These are phyloP conservation scores for Thelonectria discophora DNA, from an alignment of 2,329 filamentous ascomycete genomes.

Conservation along the genomic window DNA sequence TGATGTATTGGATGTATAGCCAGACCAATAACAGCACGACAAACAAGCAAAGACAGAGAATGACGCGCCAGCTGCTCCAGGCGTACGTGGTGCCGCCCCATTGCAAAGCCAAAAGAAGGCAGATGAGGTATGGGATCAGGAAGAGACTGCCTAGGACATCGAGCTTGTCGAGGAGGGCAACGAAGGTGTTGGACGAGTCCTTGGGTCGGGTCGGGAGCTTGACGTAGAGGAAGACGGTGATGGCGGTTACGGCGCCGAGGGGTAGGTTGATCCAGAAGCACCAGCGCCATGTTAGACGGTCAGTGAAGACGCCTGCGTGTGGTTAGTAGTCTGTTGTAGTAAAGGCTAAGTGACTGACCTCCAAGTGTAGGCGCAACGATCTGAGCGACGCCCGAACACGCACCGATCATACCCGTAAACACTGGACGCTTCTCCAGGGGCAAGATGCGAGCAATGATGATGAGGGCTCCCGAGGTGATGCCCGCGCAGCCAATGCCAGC, in stretches of 20 bases:
- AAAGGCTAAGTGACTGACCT: background rate
- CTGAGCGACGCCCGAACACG: background rate
- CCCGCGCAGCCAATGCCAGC: background rate
- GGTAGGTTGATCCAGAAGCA: constrained; percentile 19
- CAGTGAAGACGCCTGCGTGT: constrained; percentile 5
- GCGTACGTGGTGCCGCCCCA: constrained; percentile 2
- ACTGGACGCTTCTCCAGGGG: background rate
- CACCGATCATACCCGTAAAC: background rate
- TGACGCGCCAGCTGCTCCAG: background rate
- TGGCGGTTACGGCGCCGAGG: background rate
- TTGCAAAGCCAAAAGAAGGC: background rate
- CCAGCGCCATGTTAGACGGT: constrained; percentile 14
- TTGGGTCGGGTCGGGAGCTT: background rate
- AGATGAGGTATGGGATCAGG: constrained; percentile 2
- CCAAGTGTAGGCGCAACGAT: constrained; percentile 1
- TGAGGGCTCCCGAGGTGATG: background rate
- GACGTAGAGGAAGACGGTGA: constrained; percentile 8
- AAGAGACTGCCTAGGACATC: background rate
- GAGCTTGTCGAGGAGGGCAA: background rate
- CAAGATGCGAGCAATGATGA: background rate
- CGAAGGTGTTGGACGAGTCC: background rate
- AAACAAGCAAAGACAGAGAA: background rate
- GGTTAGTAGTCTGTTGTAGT: background rate
- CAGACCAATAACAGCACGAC: background rate
- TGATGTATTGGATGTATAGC: background rate